These are phyloP conservation scores for Nicotiana tabacum DNA, from an alignment of 257 asterid genomes.

Conservation along the genomic window DNA sequence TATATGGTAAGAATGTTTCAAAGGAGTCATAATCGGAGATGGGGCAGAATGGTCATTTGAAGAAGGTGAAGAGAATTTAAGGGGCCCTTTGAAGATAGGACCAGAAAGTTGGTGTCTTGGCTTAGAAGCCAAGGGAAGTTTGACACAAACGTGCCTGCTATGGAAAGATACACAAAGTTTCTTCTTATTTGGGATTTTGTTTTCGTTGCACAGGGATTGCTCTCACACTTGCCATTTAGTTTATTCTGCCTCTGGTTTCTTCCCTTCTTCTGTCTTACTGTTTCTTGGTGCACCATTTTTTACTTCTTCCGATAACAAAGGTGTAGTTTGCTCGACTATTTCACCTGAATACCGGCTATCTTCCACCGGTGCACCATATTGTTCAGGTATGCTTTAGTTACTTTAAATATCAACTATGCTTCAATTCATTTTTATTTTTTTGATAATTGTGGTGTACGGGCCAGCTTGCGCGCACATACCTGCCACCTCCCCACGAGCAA, in stretches of 20 bases:
- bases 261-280: background rate
- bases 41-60: background rate
- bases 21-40: background rate
- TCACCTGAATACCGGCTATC: no score
- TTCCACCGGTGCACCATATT: no score
- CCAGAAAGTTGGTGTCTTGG: conserved; percentile 27
- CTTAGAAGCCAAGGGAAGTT: conserved; percentile 2
- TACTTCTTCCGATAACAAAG: no score
- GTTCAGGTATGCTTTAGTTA: background rate
- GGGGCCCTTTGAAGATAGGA: background rate
- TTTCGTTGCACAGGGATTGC: background rate
- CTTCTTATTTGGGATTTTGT: background rate
- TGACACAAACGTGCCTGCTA: background rate
- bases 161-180: background rate
- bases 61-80: background rate
- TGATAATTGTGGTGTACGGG: no score
- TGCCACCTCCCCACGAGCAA: no score
- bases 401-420: background rate
- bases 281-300: background rate
- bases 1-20: background rate
- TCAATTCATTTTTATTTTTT: no score
- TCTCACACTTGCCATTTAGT: background rate
- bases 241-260: background rate
- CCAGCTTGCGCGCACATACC: no score
- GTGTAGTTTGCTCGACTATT: no score